phyloP scores from a whole-genome alignment of 129 eudicot genomes.

The Helianthus tuberosus region DNA sequence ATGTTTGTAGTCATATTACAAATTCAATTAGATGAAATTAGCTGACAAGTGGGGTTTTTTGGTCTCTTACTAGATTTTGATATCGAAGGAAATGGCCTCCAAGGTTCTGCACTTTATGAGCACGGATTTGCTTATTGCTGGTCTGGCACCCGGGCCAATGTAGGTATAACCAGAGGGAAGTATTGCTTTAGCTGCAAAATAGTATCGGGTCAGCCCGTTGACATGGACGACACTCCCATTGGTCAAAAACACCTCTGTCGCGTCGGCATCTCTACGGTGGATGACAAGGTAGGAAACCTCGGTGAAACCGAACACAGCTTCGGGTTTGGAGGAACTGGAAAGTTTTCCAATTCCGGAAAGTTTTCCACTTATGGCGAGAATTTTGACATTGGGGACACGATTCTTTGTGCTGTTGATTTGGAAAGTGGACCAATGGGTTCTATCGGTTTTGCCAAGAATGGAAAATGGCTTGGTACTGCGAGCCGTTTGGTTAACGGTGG shows the following conservation, averaged over 20 bases:
- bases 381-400: conserved; percentile 62
- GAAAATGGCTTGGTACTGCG: conserved; percentile 63
- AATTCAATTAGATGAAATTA: background rate
- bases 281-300: conserved; percentile 59
- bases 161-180: conserved; percentile 60
- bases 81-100: conserved; percentile 56
- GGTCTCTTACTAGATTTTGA: conserved; percentile 50
- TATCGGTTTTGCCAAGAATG: conserved; percentile 66
- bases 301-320: conserved; percentile 67
- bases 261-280: conserved; percentile 64
- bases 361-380: conserved; percentile 58
- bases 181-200: conserved; percentile 75
- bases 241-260: conserved; percentile 63
- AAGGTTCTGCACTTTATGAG: conserved; percentile 63
- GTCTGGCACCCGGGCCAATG: conserved; percentile 85
- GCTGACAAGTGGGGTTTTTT: conserved; percentile 15
- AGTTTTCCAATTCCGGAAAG: conserved; percentile 51
- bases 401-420: conserved; percentile 65
- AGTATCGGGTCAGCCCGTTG: conserved; percentile 49
- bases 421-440: conserved; percentile 53
- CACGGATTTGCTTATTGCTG: conserved; percentile 79
- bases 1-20: background rate
- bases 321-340: conserved; percentile 65
- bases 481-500: conserved; percentile 50
- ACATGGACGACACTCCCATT: conserved; percentile 61